Conservation (phyloP, 345 rosid genomes). For the Trapa incisa region DNA sequence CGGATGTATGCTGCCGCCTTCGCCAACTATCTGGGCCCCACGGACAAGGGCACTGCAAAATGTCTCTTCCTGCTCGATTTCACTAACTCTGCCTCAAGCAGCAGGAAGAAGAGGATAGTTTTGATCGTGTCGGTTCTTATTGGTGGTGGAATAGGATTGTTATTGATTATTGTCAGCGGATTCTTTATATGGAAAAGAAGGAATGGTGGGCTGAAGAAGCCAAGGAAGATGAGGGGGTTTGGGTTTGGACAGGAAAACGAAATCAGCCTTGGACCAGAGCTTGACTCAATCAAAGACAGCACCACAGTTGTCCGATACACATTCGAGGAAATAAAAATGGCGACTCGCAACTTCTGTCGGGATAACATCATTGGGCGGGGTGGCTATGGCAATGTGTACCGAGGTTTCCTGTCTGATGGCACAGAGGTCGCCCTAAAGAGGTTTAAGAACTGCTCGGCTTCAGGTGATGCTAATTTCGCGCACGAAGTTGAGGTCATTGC, state of each 20-base stretch:
- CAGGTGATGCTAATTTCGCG: constrained; percentile 54
- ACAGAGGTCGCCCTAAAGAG: constrained; percentile 79
- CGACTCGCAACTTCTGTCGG: constrained; percentile 62
- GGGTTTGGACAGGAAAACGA: constrained; percentile 18
- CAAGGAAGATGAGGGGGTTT: constrained; percentile 9
- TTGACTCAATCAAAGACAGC: constrained; percentile 52
- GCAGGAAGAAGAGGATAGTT: constrained; percentile 14
- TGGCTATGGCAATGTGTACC: constrained; percentile 82
- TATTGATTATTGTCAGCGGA: constrained; percentile 22
- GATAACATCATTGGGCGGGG: constrained; percentile 67
- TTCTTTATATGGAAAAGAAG: constrained; percentile 34
- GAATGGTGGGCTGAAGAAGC: constrained; percentile 16
- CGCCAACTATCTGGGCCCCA: constrained; percentile 50
- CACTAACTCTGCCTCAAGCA: constrained; percentile 8
- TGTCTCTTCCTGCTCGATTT: constrained; percentile 53
- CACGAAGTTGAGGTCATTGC: constrained; percentile 93
- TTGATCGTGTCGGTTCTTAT: constrained; percentile 18
- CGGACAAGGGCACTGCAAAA: constrained; percentile 43
- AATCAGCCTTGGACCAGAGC: constrained; percentile 27
- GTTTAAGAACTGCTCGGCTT: constrained; percentile 79
- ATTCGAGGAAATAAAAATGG: constrained; percentile 65
- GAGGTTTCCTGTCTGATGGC: constrained; percentile 54
- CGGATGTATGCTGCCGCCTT: constrained; percentile 63
- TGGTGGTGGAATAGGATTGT: constrained; percentile 16
- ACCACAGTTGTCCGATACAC: constrained; percentile 51